Evolutionary conservation across 2,329 filamentous ascomycete genomes (phyloP).

Genomic region (Pseudogymnoascus sp.): DNA sequence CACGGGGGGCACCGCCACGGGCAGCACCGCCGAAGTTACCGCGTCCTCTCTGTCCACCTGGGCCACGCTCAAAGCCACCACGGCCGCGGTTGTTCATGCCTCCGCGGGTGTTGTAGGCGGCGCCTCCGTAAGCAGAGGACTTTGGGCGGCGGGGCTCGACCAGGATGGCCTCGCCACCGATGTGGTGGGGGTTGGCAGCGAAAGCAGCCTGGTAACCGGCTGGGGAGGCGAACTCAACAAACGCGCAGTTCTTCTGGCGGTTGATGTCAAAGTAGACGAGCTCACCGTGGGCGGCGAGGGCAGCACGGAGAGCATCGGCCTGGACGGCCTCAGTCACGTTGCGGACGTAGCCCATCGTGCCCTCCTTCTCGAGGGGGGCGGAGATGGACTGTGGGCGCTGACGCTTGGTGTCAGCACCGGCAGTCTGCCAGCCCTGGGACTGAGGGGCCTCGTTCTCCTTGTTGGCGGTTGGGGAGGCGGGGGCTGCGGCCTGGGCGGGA

Average conservation of each 20-base stretch:
- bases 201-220: slow-evolving; percentile 78
- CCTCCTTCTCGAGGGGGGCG: slow-evolving; percentile 59
- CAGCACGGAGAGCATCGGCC: slow-evolving; percentile 59
- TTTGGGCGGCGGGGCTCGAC: slow-evolving; percentile 86
- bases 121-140: slow-evolving; percentile 59
- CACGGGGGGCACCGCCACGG: slow-evolving; percentile 55
- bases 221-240: slow-evolving; percentile 80
- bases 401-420: slow-evolving; percentile 66
- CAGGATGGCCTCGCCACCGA: slow-evolving; percentile 73
- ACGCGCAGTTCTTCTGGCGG: slow-evolving; percentile 89
- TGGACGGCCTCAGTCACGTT: slow-evolving; percentile 87
- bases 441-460: slow-evolving; percentile 25
- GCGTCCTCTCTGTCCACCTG: slow-evolving; percentile 17
- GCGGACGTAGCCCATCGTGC: slow-evolving; percentile 84
- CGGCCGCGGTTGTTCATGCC: slow-evolving; percentile 55
- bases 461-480: slow-evolving; percentile 40
- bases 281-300: slow-evolving; percentile 64
- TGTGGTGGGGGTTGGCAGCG: slow-evolving; percentile 73
- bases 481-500: slow-evolving; percentile 33
- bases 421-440: slow-evolving; percentile 67
- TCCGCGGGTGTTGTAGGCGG: slow-evolving; percentile 54
- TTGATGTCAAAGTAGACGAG: slow-evolving; percentile 69
- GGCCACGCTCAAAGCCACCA: slow-evolving; percentile 57
- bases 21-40: slow-evolving; percentile 44
- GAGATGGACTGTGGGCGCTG: slow-evolving; percentile 64